These are phyloP conservation scores for Aspergillus novoparasiticus DNA, from an alignment of 2,329 filamentous ascomycete species.

Conservation along the genomic window DNA sequence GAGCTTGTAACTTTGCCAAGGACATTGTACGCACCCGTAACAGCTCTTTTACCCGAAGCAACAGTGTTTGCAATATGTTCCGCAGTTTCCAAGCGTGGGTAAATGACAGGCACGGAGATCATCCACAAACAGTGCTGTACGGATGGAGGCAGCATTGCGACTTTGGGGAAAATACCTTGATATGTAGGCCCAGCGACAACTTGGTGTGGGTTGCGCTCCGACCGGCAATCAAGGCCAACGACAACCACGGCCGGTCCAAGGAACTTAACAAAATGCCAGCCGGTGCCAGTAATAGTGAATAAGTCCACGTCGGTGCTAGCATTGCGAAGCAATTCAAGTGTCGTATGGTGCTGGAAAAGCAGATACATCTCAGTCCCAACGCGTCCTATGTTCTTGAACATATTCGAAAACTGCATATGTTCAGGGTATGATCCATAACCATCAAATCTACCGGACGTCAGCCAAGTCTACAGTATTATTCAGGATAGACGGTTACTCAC, in stretches of 20 bases:
- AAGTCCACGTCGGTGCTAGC: slow-evolving; percentile 85
- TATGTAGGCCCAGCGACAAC: slow-evolving; percentile 97
- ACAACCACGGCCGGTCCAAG: slow-evolving; percentile 88
- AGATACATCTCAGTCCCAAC: slow-evolving; percentile 98
- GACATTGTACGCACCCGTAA: slow-evolving; percentile 95
- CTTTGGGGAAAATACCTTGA: slow-evolving; percentile 94
- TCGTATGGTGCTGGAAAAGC: slow-evolving; percentile 97
- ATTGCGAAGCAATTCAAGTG: slow-evolving; percentile 86
- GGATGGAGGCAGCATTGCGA: slow-evolving; percentile 84
- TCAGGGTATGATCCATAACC: slow-evolving; percentile 96
- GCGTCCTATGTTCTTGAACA: slow-evolving; percentile 97
- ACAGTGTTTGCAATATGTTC: slow-evolving; percentile 90
- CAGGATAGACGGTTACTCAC: slow-evolving; percentile 58
- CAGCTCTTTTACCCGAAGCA: slow-evolving; percentile 92
- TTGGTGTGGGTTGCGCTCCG: slow-evolving; percentile 84
- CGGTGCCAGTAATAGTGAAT: slow-evolving; percentile 94
- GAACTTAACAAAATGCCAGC: slow-evolving; percentile 98
- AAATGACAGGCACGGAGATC: slow-evolving; percentile 86
- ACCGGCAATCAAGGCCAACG: slow-evolving; percentile 87
- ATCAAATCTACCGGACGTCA: slow-evolving; percentile 69
- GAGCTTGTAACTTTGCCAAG: slow-evolving; percentile 93
- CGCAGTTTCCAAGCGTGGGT: slow-evolving; percentile 86
- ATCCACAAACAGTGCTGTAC: slow-evolving; percentile 98
- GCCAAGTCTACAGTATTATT: neutral
- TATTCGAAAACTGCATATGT: slow-evolving; percentile 96